phyloP scores from a whole-genome alignment of 495 filamentous ascomycete genomes.

The Penicillium atrosanguineum region DNA sequence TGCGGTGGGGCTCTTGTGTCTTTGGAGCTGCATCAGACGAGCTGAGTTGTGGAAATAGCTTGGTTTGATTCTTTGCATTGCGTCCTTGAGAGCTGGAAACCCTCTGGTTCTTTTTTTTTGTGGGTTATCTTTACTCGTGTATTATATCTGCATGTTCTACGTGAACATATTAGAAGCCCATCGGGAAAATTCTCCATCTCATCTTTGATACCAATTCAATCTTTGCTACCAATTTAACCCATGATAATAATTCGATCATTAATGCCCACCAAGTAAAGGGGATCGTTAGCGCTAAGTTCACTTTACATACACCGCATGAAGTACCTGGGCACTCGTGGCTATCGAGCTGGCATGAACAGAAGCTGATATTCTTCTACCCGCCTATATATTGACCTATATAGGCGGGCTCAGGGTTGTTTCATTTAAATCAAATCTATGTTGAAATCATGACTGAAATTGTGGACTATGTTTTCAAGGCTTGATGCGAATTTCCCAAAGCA shows the following conservation, averaged over 20 bases:
- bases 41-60: not conserved
- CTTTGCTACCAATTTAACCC: no score
- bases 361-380: no score
- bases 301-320: no score
- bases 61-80: not conserved
- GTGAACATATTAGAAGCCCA: not conserved
- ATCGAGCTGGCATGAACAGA: no score
- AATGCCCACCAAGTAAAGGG: no score
- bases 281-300: no score
- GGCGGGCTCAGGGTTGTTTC: not conserved
- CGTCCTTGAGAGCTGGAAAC: not conserved
- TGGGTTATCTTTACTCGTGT: not conserved
- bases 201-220: conserved; percentile 2
- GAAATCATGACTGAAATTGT: not conserved
- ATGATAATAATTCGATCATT: no score
- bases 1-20: not conserved
- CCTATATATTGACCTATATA: no score
- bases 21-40: not conserved
- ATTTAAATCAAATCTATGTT: not conserved
- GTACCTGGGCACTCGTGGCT: no score
- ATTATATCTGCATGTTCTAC: conserved; percentile 6
- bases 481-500: not conserved
- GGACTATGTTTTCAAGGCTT: not conserved
- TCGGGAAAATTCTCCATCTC: conserved; percentile 1
- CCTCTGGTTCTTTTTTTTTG: not conserved